phyloP scores from a whole-genome alignment of 805 yeast species.

The Yarrowia keelungensis region DNA sequence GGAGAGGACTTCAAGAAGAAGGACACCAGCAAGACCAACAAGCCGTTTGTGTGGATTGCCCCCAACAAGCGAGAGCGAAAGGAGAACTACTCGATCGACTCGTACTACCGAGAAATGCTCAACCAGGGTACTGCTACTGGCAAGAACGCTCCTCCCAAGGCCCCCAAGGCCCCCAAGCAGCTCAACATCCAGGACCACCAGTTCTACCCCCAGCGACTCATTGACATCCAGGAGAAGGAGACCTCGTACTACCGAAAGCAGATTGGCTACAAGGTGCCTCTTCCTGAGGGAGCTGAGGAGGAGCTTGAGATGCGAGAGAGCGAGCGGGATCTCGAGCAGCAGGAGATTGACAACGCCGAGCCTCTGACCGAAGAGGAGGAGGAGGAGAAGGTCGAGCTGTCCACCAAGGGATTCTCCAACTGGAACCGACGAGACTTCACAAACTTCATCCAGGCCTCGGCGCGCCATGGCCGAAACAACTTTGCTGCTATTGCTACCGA shows the following conservation, averaged over 20 bases:
- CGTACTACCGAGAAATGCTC: constrained; percentile 81
- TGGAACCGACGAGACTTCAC: constrained; percentile 91
- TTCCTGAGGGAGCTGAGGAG: constrained; percentile 55
- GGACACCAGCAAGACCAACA: constrained; percentile 45
- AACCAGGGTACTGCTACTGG: constrained; percentile 64
- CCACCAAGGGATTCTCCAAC: constrained; percentile 71
- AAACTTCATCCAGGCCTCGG: constrained; percentile 73
- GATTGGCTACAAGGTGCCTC: constrained; percentile 66
- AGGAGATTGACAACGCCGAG: constrained; percentile 74
- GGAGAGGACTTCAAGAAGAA: constrained; percentile 81
- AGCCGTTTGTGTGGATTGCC: constrained; percentile 71
- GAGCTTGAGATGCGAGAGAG: constrained; percentile 56
- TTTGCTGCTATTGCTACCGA: constrained; percentile 73
- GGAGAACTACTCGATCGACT: constrained; percentile 82
- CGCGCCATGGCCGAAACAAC: constrained; percentile 81
- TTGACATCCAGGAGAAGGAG: constrained; percentile 80
- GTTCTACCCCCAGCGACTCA: constrained; percentile 74
- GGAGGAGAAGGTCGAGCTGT: constrained; percentile 64
- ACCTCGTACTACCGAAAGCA: constrained; percentile 76
- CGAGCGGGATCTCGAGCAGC: constrained; percentile 63
- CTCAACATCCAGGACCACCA: constrained; percentile 85
- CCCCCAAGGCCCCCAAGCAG: constrained; percentile 85
- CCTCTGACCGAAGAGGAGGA: constrained; percentile 83
- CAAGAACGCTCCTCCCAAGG: constrained; percentile 51
- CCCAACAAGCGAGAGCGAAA: constrained; percentile 70